Evolutionary conservation across 257 asterid genomes (phyloP), one percentile per base, ranked within the genome.

Genomic region (Solanum arcanum): DNA sequence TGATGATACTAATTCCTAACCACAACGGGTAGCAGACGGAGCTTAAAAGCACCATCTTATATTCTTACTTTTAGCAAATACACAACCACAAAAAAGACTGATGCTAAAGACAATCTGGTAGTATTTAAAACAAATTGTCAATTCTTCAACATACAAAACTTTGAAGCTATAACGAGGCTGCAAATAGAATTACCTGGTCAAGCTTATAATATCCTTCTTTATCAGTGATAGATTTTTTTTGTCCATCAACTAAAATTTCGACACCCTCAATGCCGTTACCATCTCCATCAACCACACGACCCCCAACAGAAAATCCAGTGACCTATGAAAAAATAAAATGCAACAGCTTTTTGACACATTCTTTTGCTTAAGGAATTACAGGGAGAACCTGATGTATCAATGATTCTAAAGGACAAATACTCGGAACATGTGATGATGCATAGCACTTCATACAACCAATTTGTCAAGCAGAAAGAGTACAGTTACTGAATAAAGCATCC

Each of bases 231-330:
- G 95, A 93, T 91, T 98, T 93, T 89, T 92, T 96, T 78, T 94
- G 95, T 49, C 96, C 98, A 94, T 95, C 98, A 27, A 95, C 96
- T 86, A 94, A 37, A 88, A 97, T 89, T 88, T 89, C 91, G 31
- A 94, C 99, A 87, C 90, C 94, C 88, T 90, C 93, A 70, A 95
- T 96, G 83, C 98, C 99, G 85, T 80, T 87, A 75, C 98, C 98
- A 90, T 86, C 91, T 76, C 94, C 94, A 95, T 95, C 97, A 90
- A 97, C 92, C 66, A 97, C 99, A 91, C 98, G 99, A 29, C 99
- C 99, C 73, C 99, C 99, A 90, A 95, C 96, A 80, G 99, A 97
- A 94, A 95, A 97, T 81, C 99, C 99, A 87, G 98, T 97, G 86
- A 97, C 99, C 99, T 97, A 89, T 27, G 86, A 76, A 89, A 89